phyloP scores from a whole-genome alignment of 495 filamentous ascomycete species.

The Beverwykella pulmonaria region DNA sequence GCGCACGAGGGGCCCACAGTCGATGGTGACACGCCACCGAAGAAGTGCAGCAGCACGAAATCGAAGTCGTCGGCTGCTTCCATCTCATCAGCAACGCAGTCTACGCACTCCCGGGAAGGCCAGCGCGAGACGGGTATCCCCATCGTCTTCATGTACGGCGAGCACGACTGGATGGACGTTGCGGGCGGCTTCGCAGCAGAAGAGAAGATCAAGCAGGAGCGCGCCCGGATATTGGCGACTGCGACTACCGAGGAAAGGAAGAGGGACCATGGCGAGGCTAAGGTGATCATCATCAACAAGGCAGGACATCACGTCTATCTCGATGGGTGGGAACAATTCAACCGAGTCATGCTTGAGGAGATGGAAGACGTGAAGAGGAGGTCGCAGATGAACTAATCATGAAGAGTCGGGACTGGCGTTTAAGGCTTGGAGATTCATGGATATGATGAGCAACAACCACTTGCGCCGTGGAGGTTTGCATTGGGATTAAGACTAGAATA shows the following conservation, averaged over 20 bases:
- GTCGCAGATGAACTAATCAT: neutral
- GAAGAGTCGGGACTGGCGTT: neutral
- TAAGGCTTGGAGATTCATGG: neutral
- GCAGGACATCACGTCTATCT: conserved; percentile 95
- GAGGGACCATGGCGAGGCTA: conserved; percentile 73
- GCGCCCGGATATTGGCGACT: conserved; percentile 56
- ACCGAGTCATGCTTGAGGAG: conserved; percentile 71
- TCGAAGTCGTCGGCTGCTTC: conserved; percentile 22
- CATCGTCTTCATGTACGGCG: conserved; percentile 90
- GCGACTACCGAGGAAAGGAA: conserved; percentile 69
- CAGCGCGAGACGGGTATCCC: conserved; percentile 74
- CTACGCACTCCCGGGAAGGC: conserved; percentile 5
- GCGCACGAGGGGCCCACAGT: conserved; percentile 34
- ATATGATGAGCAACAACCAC: too few relatives aligned
- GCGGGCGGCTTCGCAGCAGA: conserved; percentile 79
- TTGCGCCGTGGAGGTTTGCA: too few relatives aligned
- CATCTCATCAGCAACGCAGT: conserved; percentile 4
- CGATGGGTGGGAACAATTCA: conserved; percentile 89
- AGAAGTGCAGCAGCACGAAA: conserved; percentile 17
- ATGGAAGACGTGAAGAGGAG: conserved; percentile 67
- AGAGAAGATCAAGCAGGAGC: conserved; percentile 75
- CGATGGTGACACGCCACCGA: conserved; percentile 35
- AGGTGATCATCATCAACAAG: conserved; percentile 77
- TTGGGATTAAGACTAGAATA: neutral
- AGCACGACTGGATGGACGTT: conserved; percentile 98